Conservation (phyloP, 2,329 filamentous ascomycete species). For the Aspergillus ochraceus region DNA sequence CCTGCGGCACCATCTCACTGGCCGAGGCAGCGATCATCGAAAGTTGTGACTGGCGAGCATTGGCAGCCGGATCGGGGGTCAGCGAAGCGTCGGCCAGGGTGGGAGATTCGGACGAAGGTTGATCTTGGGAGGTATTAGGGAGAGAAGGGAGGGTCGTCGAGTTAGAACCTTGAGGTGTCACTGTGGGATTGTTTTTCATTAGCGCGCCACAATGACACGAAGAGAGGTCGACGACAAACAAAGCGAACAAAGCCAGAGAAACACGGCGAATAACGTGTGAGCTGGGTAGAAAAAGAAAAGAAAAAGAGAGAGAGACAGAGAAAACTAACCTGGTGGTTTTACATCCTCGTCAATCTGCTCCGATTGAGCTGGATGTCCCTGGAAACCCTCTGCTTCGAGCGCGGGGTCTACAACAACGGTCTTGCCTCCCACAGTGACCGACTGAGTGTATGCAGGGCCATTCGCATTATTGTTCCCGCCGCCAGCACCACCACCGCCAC, state of each 20-base stretch:
- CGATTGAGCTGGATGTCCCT: slow-evolving; percentile 30
- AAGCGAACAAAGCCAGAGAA: neutral
- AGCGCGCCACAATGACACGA: slow-evolving; percentile 9
- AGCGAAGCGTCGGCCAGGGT: slow-evolving; percentile 33
- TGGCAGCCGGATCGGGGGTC: slow-evolving; percentile 36
- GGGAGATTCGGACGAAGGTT: slow-evolving; percentile 35
- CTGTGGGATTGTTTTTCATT: slow-evolving; percentile 20
- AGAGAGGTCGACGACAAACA: slow-evolving; percentile 4
- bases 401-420: slow-evolving; percentile 45
- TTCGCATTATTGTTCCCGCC: neutral
- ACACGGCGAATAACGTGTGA: neutral
- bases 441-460: slow-evolving; percentile 39
- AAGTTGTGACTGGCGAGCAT: slow-evolving; percentile 43
- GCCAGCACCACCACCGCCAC: too few relatives aligned
- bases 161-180: slow-evolving; percentile 30
- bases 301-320: neutral
- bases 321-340: slow-evolving; percentile 24
- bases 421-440: slow-evolving; percentile 42
- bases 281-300: neutral
- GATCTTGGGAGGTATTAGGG: slow-evolving; percentile 32
- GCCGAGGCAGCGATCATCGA: slow-evolving; percentile 49
- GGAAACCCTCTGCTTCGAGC: slow-evolving; percentile 42
- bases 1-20: slow-evolving; percentile 46
- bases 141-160: slow-evolving; percentile 34
- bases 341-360: slow-evolving; percentile 28